Percentiles rank a stretch among this genome's conserved stretches.
Evolutionary conservation across 345 rosid genomes (phyloP).

Genomic region (Hibiscus mutabilis): DNA sequence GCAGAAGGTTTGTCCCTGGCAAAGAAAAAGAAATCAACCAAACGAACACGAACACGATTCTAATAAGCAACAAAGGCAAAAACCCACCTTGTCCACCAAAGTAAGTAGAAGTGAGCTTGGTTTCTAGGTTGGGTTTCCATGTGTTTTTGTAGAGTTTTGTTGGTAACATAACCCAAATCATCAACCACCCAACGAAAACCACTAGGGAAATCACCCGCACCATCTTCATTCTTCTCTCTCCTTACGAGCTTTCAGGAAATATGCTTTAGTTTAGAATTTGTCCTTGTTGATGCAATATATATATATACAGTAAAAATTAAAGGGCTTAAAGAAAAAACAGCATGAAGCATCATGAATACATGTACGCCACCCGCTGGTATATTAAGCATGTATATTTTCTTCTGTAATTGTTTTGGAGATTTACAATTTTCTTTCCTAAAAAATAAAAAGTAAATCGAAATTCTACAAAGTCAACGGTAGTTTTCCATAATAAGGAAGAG

Average conservation of each 20-base stretch:
- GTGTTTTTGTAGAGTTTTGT: conserved; percentile 29
- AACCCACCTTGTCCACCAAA: conserved; percentile 48
- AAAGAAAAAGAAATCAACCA: no score
- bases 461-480: no score
- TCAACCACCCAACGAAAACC: conserved; percentile 43
- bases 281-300: background rate
- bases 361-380: background rate
- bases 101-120: conserved; percentile 34
- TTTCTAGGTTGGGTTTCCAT: conserved; percentile 38
- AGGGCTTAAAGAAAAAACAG: background rate
- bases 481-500: background rate
- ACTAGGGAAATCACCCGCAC: conserved; percentile 25
- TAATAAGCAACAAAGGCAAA: background rate
- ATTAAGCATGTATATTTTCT: background rate
- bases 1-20: conserved; percentile 55
- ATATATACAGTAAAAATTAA: background rate
- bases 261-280: no score
- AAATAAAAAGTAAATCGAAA: no score
- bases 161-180: conserved; percentile 48
- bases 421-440: background rate
- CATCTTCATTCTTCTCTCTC: background rate
- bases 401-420: background rate
- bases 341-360: background rate
- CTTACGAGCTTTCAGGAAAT: no score
- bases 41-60: no score